phyloP scores from a whole-genome alignment of 1,139 yeast species.

The Hansenula lynferdii region DNA sequence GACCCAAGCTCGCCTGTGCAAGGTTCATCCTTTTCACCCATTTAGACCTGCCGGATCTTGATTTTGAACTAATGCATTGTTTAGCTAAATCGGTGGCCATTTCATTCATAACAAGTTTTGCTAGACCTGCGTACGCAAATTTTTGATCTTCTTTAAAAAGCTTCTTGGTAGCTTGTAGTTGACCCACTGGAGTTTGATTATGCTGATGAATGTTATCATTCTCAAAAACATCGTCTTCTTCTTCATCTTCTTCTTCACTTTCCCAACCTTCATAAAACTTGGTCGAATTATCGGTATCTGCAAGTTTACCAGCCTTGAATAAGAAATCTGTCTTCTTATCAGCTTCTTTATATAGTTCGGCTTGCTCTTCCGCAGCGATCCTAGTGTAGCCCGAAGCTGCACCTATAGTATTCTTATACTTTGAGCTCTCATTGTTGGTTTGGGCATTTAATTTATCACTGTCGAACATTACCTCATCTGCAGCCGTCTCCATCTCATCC shows the following conservation, averaged over 20 bases:
- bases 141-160: slow-evolving; percentile 82
- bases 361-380: slow-evolving; percentile 84
- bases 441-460: slow-evolving; percentile 8
- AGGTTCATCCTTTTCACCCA: slow-evolving; percentile 56
- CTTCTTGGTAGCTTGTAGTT: slow-evolving; percentile 73
- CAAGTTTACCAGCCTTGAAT: slow-evolving; percentile 38
- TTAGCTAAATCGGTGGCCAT: slow-evolving; percentile 78
- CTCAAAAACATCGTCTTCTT: slow-evolving; percentile 27
- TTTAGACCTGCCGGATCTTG: slow-evolving; percentile 32
- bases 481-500: slow-evolving; percentile 3
- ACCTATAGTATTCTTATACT: too few species aligned
- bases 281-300: background rate
- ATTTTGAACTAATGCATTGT: slow-evolving; percentile 47
- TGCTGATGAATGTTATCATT: slow-evolving; percentile 36
- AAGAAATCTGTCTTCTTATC: slow-evolving; percentile 83
- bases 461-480: slow-evolving; percentile 21
- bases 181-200: slow-evolving; percentile 42
- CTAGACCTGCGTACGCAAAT: slow-evolving; percentile 87
- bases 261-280: slow-evolving; percentile 13
- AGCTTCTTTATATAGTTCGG: slow-evolving; percentile 65
- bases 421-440: too few species aligned
- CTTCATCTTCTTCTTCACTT: slow-evolving; percentile 22
- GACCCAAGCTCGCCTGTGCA: slow-evolving; percentile 77
- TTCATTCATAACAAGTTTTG: slow-evolving; percentile 68
- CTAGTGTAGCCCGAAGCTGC: slow-evolving; percentile 73